Evolutionary conservation across 495 filamentous ascomycete genomes (phyloP), one percentile per base, ranked within the genome.

Genomic region (Hapsidospora chrysogenum): DNA sequence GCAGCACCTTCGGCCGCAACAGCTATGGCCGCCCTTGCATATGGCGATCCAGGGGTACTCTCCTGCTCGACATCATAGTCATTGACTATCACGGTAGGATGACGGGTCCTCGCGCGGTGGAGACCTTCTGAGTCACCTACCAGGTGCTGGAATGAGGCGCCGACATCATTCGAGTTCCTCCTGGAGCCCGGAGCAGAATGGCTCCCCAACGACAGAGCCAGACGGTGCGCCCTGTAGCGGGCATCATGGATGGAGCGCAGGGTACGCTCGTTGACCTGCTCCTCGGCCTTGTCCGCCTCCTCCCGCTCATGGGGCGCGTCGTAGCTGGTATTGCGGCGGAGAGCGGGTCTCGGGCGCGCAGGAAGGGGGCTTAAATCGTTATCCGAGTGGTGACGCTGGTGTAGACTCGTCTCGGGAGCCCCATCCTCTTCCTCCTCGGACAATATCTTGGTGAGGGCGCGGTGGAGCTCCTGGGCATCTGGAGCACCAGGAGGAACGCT

Each of bases 1-100:
- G 54, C 46, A 18, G 60, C 56, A 41, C 57, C 53, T 31, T 58
- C 48, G n/a, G n/a, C n/a, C n/a, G n/a, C n/a, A n/a, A n/a, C n/a
- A n/a, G n/a, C n/a, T n/a, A n/a, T n/a, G n/a, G n/a, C n/a, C 11
- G 23, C 23, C 23, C 23, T 26, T 26, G 23, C 23, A 11, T 11
- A 6, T 6, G 6, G 6, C 23, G 6, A 6, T 11, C 11, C 23
- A 26, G 11, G 23, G 23, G 6, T 26, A 6, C 6, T 6, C 15
- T 49, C 26, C 15, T 48, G 42, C 11, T 46, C 48, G 3, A 48
- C 44, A 31, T 39, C 32, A 33, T 36, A 27, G 32, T 46, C 40
- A 17, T 29, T 29, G n/a, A 23, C 25, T 11, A 17, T 5, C 21
- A 21, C 39, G 27, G 14, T 39, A 33, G 21, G 40, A 32, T 18